These are phyloP conservation scores for Aspergillus pseudoglaucus DNA, from an alignment of 2,329 filamentous ascomycete species.

Conservation along the genomic window DNA sequence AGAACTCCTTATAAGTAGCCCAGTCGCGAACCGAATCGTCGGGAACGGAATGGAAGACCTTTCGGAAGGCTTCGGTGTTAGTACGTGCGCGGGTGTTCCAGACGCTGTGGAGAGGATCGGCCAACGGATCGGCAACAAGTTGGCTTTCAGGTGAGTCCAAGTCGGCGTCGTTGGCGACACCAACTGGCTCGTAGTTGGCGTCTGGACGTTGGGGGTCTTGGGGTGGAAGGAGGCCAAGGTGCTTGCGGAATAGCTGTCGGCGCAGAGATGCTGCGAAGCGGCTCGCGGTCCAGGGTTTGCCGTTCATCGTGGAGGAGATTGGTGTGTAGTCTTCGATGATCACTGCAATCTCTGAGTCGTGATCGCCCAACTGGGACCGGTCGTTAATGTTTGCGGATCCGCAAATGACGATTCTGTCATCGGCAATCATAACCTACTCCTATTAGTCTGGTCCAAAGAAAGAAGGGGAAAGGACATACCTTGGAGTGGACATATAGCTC, in stretches of 20 bases:
- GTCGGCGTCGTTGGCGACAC: constrained; percentile 50
- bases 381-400: constrained; percentile 91
- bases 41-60: constrained; percentile 58
- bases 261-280: constrained; percentile 75
- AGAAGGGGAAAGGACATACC: constrained; percentile 25
- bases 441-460: constrained; percentile 8
- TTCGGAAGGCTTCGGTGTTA: constrained; percentile 56
- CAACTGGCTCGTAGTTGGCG: constrained; percentile 53
- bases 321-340: constrained; percentile 77
- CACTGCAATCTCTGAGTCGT: constrained; percentile 86
- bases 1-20: constrained; percentile 59
- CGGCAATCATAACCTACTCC: constrained; percentile 61
- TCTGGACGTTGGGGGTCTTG: constrained; percentile 61
- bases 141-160: constrained; percentile 44
- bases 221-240: constrained; percentile 71
- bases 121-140: constrained; percentile 53
- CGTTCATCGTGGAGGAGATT: constrained; percentile 70
- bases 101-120: constrained; percentile 47
- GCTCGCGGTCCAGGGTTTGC: constrained; percentile 68
- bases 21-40: constrained; percentile 53
- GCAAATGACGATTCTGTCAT: constrained; percentile 78
- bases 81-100: constrained; percentile 55
- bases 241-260: constrained; percentile 81
- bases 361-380: constrained; percentile 75
- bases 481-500: constrained; percentile 56